Evolutionary conservation across 2,329 filamentous ascomycete species (phyloP).

Genomic region (Mollisiaceae sp.): DNA sequence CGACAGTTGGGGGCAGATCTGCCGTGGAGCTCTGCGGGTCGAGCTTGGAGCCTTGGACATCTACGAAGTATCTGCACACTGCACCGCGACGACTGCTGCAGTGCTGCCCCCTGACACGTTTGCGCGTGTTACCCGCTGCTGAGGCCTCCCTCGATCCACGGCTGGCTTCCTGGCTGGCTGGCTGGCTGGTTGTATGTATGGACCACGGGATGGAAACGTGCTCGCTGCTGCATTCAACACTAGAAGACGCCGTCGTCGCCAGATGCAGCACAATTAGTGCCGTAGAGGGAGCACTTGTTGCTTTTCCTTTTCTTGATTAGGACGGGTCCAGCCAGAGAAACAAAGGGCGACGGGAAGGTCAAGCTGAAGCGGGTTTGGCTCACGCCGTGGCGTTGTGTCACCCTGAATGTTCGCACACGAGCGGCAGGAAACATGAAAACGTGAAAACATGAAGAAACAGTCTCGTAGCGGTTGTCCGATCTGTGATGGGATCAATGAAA

Average conservation of each 20-base stretch:
- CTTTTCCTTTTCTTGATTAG: neutral
- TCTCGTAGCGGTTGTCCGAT: constrained; percentile 23
- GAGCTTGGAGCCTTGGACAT: constrained; percentile 10
- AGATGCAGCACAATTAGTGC: neutral
- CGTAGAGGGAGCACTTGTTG: neutral
- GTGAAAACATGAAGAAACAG: constrained; percentile 6
- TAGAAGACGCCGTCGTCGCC: neutral
- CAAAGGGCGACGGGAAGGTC: neutral
- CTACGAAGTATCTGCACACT: too few relatives aligned
- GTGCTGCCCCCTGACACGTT: constrained; percentile 17
- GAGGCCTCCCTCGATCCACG: constrained; percentile 4
- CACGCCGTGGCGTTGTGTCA: constrained; percentile 18
- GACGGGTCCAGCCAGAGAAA: neutral
- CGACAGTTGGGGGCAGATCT: constrained; percentile 16
- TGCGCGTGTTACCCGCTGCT: constrained; percentile 12
- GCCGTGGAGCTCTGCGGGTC: constrained; percentile 19
- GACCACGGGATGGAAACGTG: constrained; percentile 15
- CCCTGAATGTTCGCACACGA: constrained; percentile 10
- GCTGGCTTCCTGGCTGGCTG: too few relatives aligned
- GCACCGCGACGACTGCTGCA: neutral
- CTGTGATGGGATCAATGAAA: constrained; percentile 23
- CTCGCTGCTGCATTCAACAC: constrained; percentile 6
- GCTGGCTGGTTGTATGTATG: too few relatives aligned
- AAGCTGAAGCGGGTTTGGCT: constrained; percentile 11
- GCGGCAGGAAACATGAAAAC: constrained; percentile 14